These are phyloP conservation scores for Lachancea waltii DNA, from an alignment of 805 yeast species.

Conservation along the genomic window DNA sequence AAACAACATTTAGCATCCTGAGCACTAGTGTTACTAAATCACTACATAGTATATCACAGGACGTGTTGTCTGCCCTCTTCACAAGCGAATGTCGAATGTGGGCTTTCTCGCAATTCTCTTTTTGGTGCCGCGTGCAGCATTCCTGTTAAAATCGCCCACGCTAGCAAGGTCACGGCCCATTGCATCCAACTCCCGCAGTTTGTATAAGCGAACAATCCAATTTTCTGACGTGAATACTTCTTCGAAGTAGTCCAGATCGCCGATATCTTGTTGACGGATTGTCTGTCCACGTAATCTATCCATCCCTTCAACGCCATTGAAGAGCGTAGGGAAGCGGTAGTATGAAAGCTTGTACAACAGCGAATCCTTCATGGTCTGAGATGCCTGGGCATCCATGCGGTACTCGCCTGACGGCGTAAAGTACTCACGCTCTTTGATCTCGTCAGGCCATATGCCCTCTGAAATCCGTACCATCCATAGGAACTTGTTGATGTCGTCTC, in stretches of 20 bases:
- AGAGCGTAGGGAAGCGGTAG: slow-evolving; percentile 75
- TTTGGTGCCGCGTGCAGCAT: slow-evolving; percentile 26
- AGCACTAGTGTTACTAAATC: too few relatives aligned
- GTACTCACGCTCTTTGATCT: slow-evolving; percentile 75
- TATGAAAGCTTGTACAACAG: slow-evolving; percentile 93
- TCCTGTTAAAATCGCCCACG: slow-evolving; percentile 49
- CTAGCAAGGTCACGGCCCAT: slow-evolving; percentile 71
- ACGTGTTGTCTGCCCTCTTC: too few relatives aligned
- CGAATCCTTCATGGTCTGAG: slow-evolving; percentile 80
- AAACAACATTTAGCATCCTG: neutral
- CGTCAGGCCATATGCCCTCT: slow-evolving; percentile 99
- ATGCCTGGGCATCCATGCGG: slow-evolving; percentile 73
- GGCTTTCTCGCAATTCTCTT: slow-evolving; percentile 48
- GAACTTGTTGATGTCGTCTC: slow-evolving; percentile 95
- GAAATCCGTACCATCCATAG: slow-evolving; percentile 98
- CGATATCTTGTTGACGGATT: slow-evolving; percentile 46
- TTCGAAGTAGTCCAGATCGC: slow-evolving; percentile 68
- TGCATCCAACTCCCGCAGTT: slow-evolving; percentile 81
- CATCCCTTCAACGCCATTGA: slow-evolving; percentile 47
- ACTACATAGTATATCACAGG: too few relatives aligned
- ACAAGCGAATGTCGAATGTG: slow-evolving; percentile 41
- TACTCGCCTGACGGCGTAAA: slow-evolving; percentile 86
- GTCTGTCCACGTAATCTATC: slow-evolving; percentile 89
- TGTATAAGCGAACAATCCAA: slow-evolving; percentile 93
- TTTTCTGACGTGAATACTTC: slow-evolving; percentile 94